Percentiles rank a stretch among this genome's conserved stretches.
Evolutionary conservation across 2,329 filamentous ascomycete genomes (phyloP).

Genomic region (Pseudogymnoascus sp.): DNA sequence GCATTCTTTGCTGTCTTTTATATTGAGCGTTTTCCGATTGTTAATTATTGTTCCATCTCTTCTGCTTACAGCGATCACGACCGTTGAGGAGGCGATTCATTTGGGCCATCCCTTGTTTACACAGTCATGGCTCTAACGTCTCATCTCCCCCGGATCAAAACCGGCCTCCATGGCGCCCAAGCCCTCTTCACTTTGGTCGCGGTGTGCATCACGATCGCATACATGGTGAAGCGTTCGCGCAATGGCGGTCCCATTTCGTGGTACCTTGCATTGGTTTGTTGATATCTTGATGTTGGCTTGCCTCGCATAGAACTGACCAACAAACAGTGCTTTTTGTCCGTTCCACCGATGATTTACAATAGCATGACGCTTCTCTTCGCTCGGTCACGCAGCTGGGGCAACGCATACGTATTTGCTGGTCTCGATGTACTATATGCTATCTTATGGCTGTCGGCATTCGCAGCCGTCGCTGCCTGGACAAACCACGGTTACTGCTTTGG

Average conservation of each 20-base stretch:
- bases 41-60: not conserved
- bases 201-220: conserved; percentile 52
- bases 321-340: conserved; percentile 54
- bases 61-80: not conserved
- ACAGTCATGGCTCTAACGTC: conserved; percentile 1
- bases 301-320: conserved; percentile 9
- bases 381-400: conserved; percentile 52
- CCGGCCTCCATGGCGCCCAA: conserved; percentile 50
- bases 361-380: conserved; percentile 57
- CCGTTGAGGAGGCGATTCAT: not conserved
- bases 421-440: conserved; percentile 52
- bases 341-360: conserved; percentile 58
- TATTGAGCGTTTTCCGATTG: not conserved
- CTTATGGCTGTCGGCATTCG: conserved; percentile 61
- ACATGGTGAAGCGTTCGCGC: conserved; percentile 47
- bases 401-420: conserved; percentile 53
- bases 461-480: conserved; percentile 59
- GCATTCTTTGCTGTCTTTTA: not conserved
- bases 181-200: conserved; percentile 46
- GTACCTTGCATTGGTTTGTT: conserved; percentile 56
- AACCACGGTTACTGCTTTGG: conserved; percentile 45
- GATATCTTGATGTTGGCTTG: not conserved
- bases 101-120: conserved; percentile 5
- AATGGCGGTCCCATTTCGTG: conserved; percentile 49
- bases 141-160: conserved; percentile 34